Conservation (phyloP, 495 filamentous ascomycete species). For the Penicillium pulvis region DNA sequence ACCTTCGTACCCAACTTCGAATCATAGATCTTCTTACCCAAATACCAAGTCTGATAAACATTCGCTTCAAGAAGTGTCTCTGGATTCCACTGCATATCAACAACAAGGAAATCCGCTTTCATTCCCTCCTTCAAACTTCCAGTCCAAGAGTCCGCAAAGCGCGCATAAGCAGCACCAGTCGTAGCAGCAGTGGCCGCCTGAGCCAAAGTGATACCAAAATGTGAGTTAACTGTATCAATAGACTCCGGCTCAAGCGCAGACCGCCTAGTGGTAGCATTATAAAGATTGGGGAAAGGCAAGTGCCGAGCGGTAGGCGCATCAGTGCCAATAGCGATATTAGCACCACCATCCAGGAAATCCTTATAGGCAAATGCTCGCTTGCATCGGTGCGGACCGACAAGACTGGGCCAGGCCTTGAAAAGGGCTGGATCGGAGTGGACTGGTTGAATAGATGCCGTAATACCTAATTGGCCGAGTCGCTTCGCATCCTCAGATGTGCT, state of each 20-base stretch:
- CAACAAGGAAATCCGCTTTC: slow-evolving; percentile 59
- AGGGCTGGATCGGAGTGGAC: slow-evolving; percentile 64
- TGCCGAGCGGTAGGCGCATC: slow-evolving; percentile 62
- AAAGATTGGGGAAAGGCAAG: slow-evolving; percentile 55
- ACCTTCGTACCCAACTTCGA: background rate
- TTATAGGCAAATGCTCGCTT: slow-evolving; percentile 62
- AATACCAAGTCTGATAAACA: slow-evolving; percentile 59
- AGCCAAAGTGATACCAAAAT: slow-evolving; percentile 54
- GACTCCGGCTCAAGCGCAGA: slow-evolving; percentile 53
- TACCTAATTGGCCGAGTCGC: slow-evolving; percentile 55
- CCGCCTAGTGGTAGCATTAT: slow-evolving; percentile 59
- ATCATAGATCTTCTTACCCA: slow-evolving; percentile 41
- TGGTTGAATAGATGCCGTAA: slow-evolving; percentile 64
- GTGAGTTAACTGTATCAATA: slow-evolving; percentile 50
- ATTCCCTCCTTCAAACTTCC: slow-evolving; percentile 51
- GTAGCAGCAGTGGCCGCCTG: slow-evolving; percentile 58
- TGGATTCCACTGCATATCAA: slow-evolving; percentile 58
- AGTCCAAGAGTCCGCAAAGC: slow-evolving; percentile 57
- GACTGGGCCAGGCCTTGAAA: slow-evolving; percentile 58
- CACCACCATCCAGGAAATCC: slow-evolving; percentile 59
- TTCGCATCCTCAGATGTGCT: slow-evolving; percentile 53
- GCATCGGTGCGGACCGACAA: slow-evolving; percentile 56
- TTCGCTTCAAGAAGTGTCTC: slow-evolving; percentile 53
- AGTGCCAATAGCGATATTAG: slow-evolving; percentile 58
- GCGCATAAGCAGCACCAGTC: slow-evolving; percentile 58